A percentile compares a stretch with the other conserved stretches of the same genome.
phyloP scores from a whole-genome alignment of 768 basidiomycete genomes.

The Leccinum boreale region DNA sequence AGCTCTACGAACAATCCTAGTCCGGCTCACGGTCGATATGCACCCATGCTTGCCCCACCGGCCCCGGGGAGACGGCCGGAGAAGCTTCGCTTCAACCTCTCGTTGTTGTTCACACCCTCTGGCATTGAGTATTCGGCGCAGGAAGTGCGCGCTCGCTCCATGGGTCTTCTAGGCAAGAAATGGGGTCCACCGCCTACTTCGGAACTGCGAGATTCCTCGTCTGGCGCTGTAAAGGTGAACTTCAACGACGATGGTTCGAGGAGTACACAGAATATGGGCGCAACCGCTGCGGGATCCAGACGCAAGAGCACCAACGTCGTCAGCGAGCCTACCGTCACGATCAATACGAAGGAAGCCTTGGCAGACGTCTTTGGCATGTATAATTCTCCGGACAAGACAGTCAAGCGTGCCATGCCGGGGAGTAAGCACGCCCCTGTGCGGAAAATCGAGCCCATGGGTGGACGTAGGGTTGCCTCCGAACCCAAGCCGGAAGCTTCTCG shows the following conservation, averaged over 20 bases:
- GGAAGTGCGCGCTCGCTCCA: slow-evolving; percentile 77
- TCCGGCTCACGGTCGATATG: slow-evolving; percentile 49
- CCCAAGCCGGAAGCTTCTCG: slow-evolving; percentile 35
- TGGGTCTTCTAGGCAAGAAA: slow-evolving; percentile 81
- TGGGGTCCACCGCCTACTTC: slow-evolving; percentile 67
- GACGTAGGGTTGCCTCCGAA: slow-evolving; percentile 19
- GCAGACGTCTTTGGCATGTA: slow-evolving; percentile 96
- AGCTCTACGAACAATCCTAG: slow-evolving; percentile 39
- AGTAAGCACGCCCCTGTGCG: slow-evolving; percentile 72
- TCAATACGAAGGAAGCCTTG: slow-evolving; percentile 94
- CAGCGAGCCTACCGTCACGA: slow-evolving; percentile 83
- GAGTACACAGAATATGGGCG: slow-evolving; percentile 39
- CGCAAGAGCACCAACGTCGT: slow-evolving; percentile 44
- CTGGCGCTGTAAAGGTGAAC: slow-evolving; percentile 42
- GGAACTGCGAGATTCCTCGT: slow-evolving; percentile 33
- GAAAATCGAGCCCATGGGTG: slow-evolving; percentile 57
- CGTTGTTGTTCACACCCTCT: slow-evolving; percentile 70
- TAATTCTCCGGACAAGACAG: slow-evolving; percentile 82
- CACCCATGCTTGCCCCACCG: slow-evolving; percentile 69
- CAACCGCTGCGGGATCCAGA: slow-evolving; percentile 25
- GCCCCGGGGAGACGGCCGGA: slow-evolving; percentile 69
- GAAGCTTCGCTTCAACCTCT: slow-evolving; percentile 64
- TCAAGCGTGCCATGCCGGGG: slow-evolving; percentile 51
- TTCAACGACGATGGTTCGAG: slow-evolving; percentile 60
- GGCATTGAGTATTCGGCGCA: slow-evolving; percentile 81